Conservation (phyloP, 148 eudicot species). For the Rhododendron ovatum region DNA sequence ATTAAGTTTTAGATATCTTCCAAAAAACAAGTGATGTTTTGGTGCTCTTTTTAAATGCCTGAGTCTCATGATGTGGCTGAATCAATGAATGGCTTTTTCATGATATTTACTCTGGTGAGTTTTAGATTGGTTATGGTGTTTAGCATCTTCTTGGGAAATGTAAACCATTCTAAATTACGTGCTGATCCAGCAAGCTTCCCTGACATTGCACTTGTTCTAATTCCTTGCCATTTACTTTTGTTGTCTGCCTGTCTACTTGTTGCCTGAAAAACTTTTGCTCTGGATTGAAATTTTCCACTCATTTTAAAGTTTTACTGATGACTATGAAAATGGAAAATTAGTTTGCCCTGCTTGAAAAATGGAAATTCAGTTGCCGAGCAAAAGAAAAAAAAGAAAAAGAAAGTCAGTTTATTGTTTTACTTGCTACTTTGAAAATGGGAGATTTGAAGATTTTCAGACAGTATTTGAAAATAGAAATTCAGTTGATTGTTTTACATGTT, state of each 20-base stretch:
- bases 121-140: neutral
- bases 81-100: neutral
- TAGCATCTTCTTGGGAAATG: neutral
- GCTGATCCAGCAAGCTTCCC: neutral
- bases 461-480: neutral
- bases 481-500: neutral
- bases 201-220: neutral
- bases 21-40: neutral
- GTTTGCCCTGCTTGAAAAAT: neutral
- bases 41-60: neutral
- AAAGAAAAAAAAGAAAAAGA: neutral
- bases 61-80: neutral
- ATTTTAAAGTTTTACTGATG: neutral
- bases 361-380: neutral
- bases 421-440: neutral
- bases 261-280: neutral
- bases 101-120: neutral
- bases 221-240: neutral
- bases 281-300: neutral
- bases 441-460: neutral
- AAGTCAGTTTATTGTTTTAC: neutral
- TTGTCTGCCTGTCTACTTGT: neutral
- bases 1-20: neutral
- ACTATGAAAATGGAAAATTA: neutral
- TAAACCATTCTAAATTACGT: neutral